Evolutionary conservation across 495 filamentous ascomycete genomes (phyloP), one percentile per base, ranked within the genome.

Genomic region (Cercophora newfieldiana): DNA sequence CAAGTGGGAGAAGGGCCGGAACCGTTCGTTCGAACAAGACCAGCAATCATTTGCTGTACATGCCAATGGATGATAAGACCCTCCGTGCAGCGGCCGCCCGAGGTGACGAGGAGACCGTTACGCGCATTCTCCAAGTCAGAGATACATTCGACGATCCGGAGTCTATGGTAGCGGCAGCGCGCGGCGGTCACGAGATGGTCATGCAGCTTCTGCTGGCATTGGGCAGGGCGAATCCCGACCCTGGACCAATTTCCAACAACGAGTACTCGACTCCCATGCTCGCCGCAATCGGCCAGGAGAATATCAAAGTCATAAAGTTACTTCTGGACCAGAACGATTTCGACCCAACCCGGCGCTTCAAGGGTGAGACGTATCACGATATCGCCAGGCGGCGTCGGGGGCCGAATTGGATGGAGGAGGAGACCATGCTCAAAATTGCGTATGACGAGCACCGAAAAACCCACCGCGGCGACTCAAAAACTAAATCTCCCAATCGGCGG

Each of bases 231-330:
- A 87, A 96, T 68, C 87, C 91, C 2, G 94, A 96, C 73, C 95
- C 94, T 0, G 82, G 85, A 7, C 90, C 91, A 4, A 76, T 81
- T 26, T 25, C 75, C 2, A 77, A 79, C 7, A 77, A 75, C 29
- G 89, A 88, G 61, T 81, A 90, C 67, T 89, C 89, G 66, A 98
- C 94, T 0, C 96, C 96, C 2, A 96, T 99, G 85, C 84, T 97
- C 29, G 92, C 92, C 37, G 92, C 95, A 1, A 97, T 99, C 62
- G 95, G 95, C 8, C 88, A 93, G 61, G 93, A 93, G 12, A 95
- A 96, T 72, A 81, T 91, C 26, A 89, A 88, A 54, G 90, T 97
- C 44, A 86, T 99, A 37, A 82, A 88, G 53, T 83, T 97, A 10
- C 83, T 99, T 5, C 81, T 97, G 1, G 87, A 88, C 62, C 91